Evolutionary conservation across 257 asterid species (phyloP).

Genomic region (Fraxinus anomala): DNA sequence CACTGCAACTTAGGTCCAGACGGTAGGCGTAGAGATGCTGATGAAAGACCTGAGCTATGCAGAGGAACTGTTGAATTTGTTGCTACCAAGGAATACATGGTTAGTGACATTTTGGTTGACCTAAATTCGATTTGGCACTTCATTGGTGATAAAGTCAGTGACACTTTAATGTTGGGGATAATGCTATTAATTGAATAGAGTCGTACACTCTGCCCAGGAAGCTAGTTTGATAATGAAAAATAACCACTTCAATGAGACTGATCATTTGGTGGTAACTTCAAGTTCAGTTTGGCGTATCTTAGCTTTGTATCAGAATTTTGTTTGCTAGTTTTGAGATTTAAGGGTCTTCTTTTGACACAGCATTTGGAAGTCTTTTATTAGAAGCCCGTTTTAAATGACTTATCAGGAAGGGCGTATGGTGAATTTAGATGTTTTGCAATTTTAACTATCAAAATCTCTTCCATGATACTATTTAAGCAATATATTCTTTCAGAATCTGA

Average conservation of each 20-base stretch:
- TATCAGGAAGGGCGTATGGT: not conserved
- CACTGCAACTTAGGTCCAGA: conserved; percentile 99
- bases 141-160: conserved; percentile 21
- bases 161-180: not conserved
- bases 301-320: not conserved
- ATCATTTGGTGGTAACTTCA: conserved; percentile 2
- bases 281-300: not conserved
- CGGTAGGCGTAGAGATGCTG: conserved; percentile 99
- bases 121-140: conserved; percentile 26
- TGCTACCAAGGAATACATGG: conserved; percentile 93
- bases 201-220: not conserved
- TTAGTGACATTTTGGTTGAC: conserved; percentile 40
- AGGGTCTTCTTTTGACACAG: not conserved
- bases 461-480: not conserved
- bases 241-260: conserved; percentile 19
- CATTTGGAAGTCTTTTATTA: not conserved
- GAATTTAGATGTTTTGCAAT: not conserved
- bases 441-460: not conserved
- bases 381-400: not conserved
- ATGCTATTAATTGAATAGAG: conserved; percentile 2
- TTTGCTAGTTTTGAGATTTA: not conserved
- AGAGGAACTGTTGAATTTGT: conserved; percentile 98
- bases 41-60: conserved; percentile 96
- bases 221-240: conserved; percentile 15
- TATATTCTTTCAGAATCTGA: not conserved